Conservation (phyloP, 116 monocot genomes). For the Dioscorea cayenensis region DNA sequence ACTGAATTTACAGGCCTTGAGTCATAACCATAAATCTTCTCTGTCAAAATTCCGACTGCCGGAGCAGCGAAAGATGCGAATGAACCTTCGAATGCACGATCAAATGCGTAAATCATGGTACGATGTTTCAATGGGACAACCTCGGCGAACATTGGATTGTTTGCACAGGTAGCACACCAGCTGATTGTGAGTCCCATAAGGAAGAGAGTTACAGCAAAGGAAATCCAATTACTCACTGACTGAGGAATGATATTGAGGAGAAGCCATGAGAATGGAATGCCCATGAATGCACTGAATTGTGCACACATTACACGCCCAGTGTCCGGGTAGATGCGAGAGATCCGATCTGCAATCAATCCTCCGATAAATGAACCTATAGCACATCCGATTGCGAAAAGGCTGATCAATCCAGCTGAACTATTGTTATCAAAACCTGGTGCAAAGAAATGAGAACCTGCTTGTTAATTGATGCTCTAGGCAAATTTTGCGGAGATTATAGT, state of each 20-base stretch:
- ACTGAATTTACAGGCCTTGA: slow-evolving; percentile 21
- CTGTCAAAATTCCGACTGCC: slow-evolving; percentile 65
- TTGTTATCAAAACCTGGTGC: slow-evolving; percentile 71
- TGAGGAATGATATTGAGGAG: slow-evolving; percentile 65
- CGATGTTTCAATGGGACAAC: slow-evolving; percentile 78
- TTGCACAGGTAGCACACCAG: slow-evolving; percentile 81
- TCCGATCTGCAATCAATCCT: slow-evolving; percentile 59
- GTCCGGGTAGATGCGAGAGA: slow-evolving; percentile 47
- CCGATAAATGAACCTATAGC: slow-evolving; percentile 65
- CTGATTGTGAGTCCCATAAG: slow-evolving; percentile 90
- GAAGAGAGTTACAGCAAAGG: slow-evolving; percentile 60
- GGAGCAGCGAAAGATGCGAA: slow-evolving; percentile 91
- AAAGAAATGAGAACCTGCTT: neutral
- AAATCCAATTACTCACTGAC: slow-evolving; percentile 32
- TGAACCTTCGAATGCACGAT: slow-evolving; percentile 82
- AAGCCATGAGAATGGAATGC: slow-evolving; percentile 80
- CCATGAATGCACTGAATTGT: slow-evolving; percentile 92
- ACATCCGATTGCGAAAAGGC: slow-evolving; percentile 74
- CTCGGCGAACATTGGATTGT: slow-evolving; percentile 95
- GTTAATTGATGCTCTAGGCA: neutral
- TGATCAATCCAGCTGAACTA: slow-evolving; percentile 63
- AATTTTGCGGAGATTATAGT: neutral
- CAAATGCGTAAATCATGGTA: slow-evolving; percentile 94
- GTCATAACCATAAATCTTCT: slow-evolving; percentile 79
- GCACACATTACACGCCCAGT: slow-evolving; percentile 77